A percentile compares a stretch with the other conserved stretches of the same genome.
These are phyloP conservation scores for Geotrichum macrosporum DNA, from an alignment of 1,139 yeast species.

Conservation along the genomic window DNA sequence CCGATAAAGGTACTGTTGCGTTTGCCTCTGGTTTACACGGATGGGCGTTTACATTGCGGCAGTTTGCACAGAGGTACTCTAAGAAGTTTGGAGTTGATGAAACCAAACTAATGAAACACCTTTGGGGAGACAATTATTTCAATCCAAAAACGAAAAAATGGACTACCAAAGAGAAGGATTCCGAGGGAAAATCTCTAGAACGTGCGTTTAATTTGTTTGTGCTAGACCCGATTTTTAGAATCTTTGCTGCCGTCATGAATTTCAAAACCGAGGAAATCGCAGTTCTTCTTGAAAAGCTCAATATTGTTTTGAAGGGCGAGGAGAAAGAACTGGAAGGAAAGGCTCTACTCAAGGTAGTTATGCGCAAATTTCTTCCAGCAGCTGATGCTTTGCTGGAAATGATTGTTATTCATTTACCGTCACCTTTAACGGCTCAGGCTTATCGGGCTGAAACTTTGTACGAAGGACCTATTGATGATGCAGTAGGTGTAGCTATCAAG, in stretches of 20 bases:
- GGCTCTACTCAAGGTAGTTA: slow-evolving; percentile 95
- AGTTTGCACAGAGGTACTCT: slow-evolving; percentile 96
- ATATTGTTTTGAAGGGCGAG: slow-evolving; percentile 82
- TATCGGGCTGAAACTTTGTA: slow-evolving; percentile 99
- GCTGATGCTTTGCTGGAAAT: slow-evolving; percentile 99
- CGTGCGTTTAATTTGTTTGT: slow-evolving; percentile 99
- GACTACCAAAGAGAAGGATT: slow-evolving; percentile 95
- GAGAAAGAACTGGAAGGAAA: slow-evolving; percentile 98
- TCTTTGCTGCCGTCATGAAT: slow-evolving; percentile 93
- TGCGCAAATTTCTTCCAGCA: slow-evolving; percentile 99
- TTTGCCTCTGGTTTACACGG: slow-evolving; percentile 99
- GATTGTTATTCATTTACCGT: slow-evolving; percentile 98
- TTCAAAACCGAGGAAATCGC: slow-evolving; percentile 96
- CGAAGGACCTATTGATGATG: slow-evolving; percentile 98
- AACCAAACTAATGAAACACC: slow-evolving; percentile 96
- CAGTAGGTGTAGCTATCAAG: slow-evolving; percentile 85
- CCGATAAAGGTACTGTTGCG: slow-evolving; percentile 98
- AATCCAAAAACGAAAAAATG: slow-evolving; percentile 99
- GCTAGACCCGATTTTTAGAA: slow-evolving; percentile 98
- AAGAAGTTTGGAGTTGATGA: slow-evolving; percentile 99
- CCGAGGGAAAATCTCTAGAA: slow-evolving; percentile 92
- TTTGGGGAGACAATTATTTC: slow-evolving; percentile 99
- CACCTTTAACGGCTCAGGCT: slow-evolving; percentile 97
- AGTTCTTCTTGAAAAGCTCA: slow-evolving; percentile 84
- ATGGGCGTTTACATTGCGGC: slow-evolving; percentile 99